Evolutionary conservation across 2,329 filamentous ascomycete species (phyloP), one percentile per base, ranked within the genome.

Genomic region (Alternaria rosae): DNA sequence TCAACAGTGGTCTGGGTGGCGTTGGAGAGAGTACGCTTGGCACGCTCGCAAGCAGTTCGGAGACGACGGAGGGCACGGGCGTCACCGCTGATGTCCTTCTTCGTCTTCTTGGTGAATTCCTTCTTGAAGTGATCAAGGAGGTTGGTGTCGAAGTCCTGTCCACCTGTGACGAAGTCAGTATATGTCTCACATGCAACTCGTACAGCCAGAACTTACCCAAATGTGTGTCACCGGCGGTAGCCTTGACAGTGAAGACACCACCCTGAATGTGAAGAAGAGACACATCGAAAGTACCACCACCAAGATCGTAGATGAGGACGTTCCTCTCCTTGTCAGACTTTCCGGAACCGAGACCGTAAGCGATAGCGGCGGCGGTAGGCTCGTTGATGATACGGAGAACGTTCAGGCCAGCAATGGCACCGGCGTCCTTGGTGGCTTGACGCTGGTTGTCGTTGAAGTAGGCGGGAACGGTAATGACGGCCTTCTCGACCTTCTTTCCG

Each of bases 361-460:
- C 95, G 78, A 98, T 98, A 76, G 95, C 95, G 67, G 95, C 95
- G 74, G 95, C 95, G 69, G 95, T 99, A 65, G 95, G 95, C 87
- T 99, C 95, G 89, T 99, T 99, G 86, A 99, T 98, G 86, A 99
- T 98, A 88, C 95, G 94, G 83, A 99, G 94, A 74, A 99, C 93
- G 85, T 98, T 97, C 68, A 99, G 90, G 76, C 94, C 95, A 78
- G 94, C 86, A 80, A 99, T 99, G 82, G 94, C 92, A 90, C 95
- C 95, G 72, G 95, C 95, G 80, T 98, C 95, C 91, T 98, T 98
- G 85, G 95, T 99, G 72, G 95, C 92, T 86, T 98, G 95, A 85
- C 95, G 92, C 88, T 99, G 95, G 88, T 97, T 97, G 90, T 99
- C 95, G 88, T 98, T 98, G 92, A 99, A 99, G 89, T 99, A 99